Conservation (phyloP, 2,329 filamentous ascomycete species). For the Bisporella sp. region DNA sequence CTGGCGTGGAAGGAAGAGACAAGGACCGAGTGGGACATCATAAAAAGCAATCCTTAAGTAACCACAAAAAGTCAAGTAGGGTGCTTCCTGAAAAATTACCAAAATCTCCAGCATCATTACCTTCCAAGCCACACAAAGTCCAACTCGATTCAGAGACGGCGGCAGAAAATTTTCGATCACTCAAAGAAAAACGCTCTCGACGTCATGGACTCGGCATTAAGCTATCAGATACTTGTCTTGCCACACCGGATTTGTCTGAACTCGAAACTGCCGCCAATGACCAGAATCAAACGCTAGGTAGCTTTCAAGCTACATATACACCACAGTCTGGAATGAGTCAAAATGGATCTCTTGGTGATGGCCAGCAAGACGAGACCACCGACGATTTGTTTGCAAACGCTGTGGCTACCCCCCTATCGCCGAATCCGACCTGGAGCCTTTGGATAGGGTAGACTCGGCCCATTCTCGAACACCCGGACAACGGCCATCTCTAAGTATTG, state of each 20-base stretch:
- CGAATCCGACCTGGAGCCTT: conserved; percentile 61
- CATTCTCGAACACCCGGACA: conserved; percentile 39
- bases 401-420: conserved; percentile 71
- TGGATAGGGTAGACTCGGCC: conserved; percentile 43
- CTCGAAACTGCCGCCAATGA: conserved; percentile 33
- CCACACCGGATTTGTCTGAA: conserved; percentile 54
- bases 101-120: conserved; percentile 15
- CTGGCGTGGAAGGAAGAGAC: neutral
- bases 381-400: conserved; percentile 49
- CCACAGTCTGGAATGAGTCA: conserved; percentile 40
- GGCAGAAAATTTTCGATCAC: conserved; percentile 2
- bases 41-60: neutral
- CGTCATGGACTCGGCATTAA: conserved; percentile 17
- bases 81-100: conserved; percentile 1
- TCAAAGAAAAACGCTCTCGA: conserved; percentile 7
- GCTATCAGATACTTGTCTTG: conserved; percentile 33
- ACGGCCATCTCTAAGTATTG: conserved; percentile 56
- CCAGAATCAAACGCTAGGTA: conserved; percentile 2
- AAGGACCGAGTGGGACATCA: neutral
- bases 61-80: neutral
- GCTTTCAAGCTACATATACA: conserved; percentile 34
- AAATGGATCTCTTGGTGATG: conserved; percentile 23
- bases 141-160: conserved; percentile 5
- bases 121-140: conserved; percentile 7
- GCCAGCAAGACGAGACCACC: conserved; percentile 26